These are phyloP conservation scores for Wickerhamomyces sp. DNA, from an alignment of 1,139 yeast genomes.

Conservation along the genomic window DNA sequence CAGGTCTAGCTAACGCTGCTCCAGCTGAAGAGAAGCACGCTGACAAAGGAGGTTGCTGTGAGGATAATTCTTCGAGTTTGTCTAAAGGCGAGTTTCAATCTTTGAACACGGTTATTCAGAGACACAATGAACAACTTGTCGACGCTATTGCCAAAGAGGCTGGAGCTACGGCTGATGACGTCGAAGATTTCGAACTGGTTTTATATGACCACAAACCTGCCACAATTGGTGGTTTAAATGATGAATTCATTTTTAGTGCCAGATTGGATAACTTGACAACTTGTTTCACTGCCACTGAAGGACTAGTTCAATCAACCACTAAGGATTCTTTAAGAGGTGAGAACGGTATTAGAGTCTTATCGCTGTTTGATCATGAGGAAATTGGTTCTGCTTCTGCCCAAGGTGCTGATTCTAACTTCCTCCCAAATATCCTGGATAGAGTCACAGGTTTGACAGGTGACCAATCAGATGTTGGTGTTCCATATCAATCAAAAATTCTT, in stretches of 20 bases:
- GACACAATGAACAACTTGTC: conserved; percentile 73
- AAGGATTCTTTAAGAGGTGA: conserved; percentile 36
- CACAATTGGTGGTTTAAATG: conserved; percentile 78
- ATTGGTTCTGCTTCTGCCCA: conserved; percentile 91
- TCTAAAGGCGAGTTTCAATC: conserved; percentile 58
- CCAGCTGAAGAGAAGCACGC: conserved; percentile 26
- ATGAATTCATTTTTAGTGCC: conserved; percentile 92
- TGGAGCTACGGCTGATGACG: conserved; percentile 42
- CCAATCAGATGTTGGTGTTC: conserved; percentile 25
- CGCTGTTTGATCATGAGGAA: conserved; percentile 93
- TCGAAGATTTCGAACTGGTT: conserved; percentile 89
- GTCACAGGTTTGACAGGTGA: conserved; percentile 46
- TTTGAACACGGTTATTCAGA: conserved; percentile 56
- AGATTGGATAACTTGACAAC: conserved; percentile 88
- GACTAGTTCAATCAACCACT: conserved; percentile 53
- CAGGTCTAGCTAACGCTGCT: conserved; percentile 54
- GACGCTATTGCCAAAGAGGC: conserved; percentile 63
- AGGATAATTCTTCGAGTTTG: conserved; percentile 43
- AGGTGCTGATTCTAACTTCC: conserved; percentile 91
- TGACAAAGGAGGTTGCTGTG: conserved; percentile 28
- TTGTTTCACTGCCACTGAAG: conserved; percentile 74
- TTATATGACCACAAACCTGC: conserved; percentile 83
- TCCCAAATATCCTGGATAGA: conserved; percentile 72
- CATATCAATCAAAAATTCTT: conserved; percentile 35
- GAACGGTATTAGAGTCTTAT: conserved; percentile 60